These are phyloP conservation scores for Solanum bulbocastanum DNA, from an alignment of 257 asterid species.

Conservation along the genomic window DNA sequence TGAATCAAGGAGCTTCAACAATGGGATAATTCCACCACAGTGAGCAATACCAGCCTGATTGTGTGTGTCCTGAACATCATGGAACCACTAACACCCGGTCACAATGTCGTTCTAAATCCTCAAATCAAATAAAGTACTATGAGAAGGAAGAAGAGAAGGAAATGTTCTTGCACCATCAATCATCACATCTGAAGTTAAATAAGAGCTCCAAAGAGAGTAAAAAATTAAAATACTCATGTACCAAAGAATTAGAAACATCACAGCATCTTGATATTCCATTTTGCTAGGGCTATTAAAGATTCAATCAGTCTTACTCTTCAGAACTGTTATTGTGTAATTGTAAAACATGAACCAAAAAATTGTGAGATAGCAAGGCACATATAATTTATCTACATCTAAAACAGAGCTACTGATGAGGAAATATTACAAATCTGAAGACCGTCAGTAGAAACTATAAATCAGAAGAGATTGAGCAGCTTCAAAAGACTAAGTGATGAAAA, in stretches of 20 bases:
- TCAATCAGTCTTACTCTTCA: not conserved
- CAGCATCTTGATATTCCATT: not conserved
- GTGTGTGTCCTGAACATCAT: slow-evolving; percentile 61
- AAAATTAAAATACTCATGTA: not conserved
- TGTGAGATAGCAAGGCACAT: not conserved
- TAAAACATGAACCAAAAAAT: not conserved
- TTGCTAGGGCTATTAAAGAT: not conserved
- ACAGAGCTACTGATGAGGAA: not conserved
- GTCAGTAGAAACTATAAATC: not conserved
- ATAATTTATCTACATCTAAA: not conserved
- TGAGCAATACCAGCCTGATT: slow-evolving; percentile 99
- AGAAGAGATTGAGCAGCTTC: not conserved
- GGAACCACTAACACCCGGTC: not conserved
- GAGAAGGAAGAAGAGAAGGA: not conserved
- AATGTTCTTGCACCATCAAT: not conserved
- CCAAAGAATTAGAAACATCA: not conserved
- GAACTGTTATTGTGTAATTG: not conserved
- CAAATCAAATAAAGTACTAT: not conserved
- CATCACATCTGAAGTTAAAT: not conserved
- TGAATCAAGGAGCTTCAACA: slow-evolving; percentile 85
- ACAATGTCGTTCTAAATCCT: not conserved
- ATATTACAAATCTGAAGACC: not conserved
- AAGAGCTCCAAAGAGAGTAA: not conserved
- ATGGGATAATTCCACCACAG: slow-evolving; percentile 74
- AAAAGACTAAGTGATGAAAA: not conserved